Percentiles rank a stretch among this genome's conserved stretches.
phyloP scores from a whole-genome alignment of 805 yeast species.

The Kodamaea sagamina region DNA sequence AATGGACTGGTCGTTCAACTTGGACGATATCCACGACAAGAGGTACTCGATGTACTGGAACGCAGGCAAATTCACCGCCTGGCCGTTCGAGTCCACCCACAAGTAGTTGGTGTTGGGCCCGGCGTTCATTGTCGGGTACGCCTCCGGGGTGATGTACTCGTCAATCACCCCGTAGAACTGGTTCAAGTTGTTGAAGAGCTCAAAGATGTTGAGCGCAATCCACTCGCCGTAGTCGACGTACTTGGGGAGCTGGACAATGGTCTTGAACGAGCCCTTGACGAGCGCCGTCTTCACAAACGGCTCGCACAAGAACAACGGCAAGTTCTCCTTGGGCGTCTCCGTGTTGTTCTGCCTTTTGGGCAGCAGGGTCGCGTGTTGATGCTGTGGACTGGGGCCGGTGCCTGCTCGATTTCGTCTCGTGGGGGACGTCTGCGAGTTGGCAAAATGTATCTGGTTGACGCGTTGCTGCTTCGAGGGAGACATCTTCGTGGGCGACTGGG shows the following conservation, averaged over 20 bases:
- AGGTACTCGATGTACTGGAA: conserved; percentile 90
- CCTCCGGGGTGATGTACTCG: conserved; percentile 87
- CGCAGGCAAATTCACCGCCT: conserved; percentile 86
- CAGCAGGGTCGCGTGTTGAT: conserved; percentile 12
- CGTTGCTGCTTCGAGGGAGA: conserved; percentile 42
- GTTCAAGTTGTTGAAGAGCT: conserved; percentile 79
- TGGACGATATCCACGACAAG: conserved; percentile 83
- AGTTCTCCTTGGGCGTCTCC: conserved; percentile 7
- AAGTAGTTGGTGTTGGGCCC: conserved; percentile 89
- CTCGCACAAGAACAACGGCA: conserved; percentile 79
- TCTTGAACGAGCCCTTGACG: conserved; percentile 94
- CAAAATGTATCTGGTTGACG: conserved; percentile 24
- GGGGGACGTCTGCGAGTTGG: conserved; percentile 27
- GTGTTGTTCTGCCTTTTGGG: conserved; percentile 14
- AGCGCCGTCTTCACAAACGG: conserved; percentile 93
- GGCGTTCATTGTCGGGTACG: conserved; percentile 92
- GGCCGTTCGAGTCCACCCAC: conserved; percentile 81
- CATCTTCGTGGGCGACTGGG: conserved; percentile 42
- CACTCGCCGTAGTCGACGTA: conserved; percentile 95
- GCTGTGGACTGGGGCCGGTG: conserved; percentile 3
- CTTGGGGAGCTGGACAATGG: conserved; percentile 92
- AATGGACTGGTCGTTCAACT: conserved; percentile 82
- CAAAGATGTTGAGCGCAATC: conserved; percentile 92
- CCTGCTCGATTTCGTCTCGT: conserved; percentile 19
- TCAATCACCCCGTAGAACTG: conserved; percentile 89